Percentiles rank a stretch among this genome's conserved stretches.
phyloP scores from a whole-genome alignment of 257 asterid species.

The Rehmannia glutinosa region DNA sequence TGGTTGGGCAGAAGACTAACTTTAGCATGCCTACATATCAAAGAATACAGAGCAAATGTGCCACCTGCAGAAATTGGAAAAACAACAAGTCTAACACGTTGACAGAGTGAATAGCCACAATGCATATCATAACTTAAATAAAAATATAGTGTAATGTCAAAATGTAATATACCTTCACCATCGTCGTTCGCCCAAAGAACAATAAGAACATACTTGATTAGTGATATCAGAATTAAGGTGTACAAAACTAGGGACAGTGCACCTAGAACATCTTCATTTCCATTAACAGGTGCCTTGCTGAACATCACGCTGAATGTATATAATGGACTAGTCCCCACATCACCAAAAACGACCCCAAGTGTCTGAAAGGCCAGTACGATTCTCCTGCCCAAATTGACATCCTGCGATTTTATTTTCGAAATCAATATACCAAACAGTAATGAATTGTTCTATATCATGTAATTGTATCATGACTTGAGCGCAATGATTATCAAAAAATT shows the following conservation, averaged over 20 bases:
- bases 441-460: not conserved
- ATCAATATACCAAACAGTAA: slow-evolving; percentile 27
- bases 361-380: slow-evolving; percentile 76
- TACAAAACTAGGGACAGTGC: slow-evolving; percentile 88
- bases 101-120: slow-evolving; percentile 14
- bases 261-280: slow-evolving; percentile 90
- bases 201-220: slow-evolving; percentile 83
- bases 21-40: slow-evolving; percentile 98
- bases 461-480: not conserved
- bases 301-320: slow-evolving; percentile 99
- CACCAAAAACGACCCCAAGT: slow-evolving; percentile 93
- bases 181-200: slow-evolving; percentile 99
- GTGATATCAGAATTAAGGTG: slow-evolving; percentile 80
- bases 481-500: not conserved
- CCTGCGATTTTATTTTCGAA: slow-evolving; percentile 50
- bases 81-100: slow-evolving; percentile 18
- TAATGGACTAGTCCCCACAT: slow-evolving; percentile 97
- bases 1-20: slow-evolving; percentile 95
- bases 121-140: not conserved
- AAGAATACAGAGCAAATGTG: slow-evolving; percentile 95
- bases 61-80: slow-evolving; percentile 74
- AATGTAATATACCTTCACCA: slow-evolving; percentile 78
- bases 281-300: slow-evolving; percentile 92
- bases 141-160: not conserved
- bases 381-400: slow-evolving; percentile 69